Percentiles rank a stretch among this genome's conserved stretches.
phyloP scores from a whole-genome alignment of 2,329 filamentous ascomycete genomes.

The Botryosphaeria agaves region DNA sequence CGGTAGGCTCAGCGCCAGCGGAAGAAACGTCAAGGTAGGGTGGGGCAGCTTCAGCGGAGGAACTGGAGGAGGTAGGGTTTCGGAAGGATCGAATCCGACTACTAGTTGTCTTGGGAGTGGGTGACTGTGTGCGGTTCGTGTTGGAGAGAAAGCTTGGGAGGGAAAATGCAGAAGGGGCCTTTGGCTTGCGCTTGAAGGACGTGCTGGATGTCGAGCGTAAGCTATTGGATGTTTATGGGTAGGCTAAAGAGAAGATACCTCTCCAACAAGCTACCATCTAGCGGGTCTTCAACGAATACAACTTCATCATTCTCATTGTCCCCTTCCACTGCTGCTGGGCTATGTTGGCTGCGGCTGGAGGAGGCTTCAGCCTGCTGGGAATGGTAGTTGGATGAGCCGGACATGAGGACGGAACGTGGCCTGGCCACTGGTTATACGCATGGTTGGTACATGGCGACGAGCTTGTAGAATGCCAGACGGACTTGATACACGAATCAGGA shows the following conservation, averaged over 20 bases:
- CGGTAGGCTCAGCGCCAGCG: slow-evolving; percentile 19
- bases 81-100: slow-evolving; percentile 13
- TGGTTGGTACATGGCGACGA: no score
- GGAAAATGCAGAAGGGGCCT: slow-evolving; percentile 22
- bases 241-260: slow-evolving; percentile 12
- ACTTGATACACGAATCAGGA: no score
- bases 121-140: no score
- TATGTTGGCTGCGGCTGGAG: slow-evolving; percentile 22
- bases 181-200: slow-evolving; percentile 57
- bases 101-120: slow-evolving; percentile 15
- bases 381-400: no score
- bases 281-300: slow-evolving; percentile 37
- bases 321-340: slow-evolving; percentile 11
- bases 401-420: no score
- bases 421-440: no score
- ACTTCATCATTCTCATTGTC: slow-evolving; percentile 30
- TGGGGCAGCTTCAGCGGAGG: slow-evolving; percentile 20
- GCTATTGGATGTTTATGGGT: slow-evolving; percentile 1
- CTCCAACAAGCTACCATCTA: slow-evolving; percentile 31
- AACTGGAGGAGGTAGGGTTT: slow-evolving; percentile 10
- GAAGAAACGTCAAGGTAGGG: slow-evolving; percentile 22
- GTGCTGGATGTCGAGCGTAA: slow-evolving; percentile 19
- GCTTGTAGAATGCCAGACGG: no score
- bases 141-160: slow-evolving; percentile 28
- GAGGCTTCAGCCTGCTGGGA: slow-evolving; percentile 27